These are phyloP conservation scores for Stachybotrys chartarum DNA, from an alignment of 2,329 filamentous ascomycete species.

Conservation along the genomic window DNA sequence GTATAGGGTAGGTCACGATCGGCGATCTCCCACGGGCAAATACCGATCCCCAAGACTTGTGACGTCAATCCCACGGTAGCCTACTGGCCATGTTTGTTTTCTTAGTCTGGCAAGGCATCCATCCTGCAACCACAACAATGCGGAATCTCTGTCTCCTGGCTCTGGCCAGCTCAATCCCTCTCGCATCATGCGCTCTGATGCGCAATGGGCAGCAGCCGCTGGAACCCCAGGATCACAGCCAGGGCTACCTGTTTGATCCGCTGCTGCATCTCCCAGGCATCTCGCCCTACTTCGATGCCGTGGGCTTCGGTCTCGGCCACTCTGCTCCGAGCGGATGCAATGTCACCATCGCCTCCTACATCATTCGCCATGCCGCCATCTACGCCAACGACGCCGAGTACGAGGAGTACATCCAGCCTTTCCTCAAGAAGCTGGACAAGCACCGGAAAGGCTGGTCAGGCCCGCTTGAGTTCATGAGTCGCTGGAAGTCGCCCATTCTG, in stretches of 20 bases:
- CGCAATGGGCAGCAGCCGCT: constrained; percentile 8
- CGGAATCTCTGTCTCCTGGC: not conserved
- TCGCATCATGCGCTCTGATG: not conserved
- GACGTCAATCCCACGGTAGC: too few species aligned
- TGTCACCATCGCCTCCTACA: constrained; percentile 43
- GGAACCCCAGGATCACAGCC: constrained; percentile 9
- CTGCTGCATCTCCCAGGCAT: not conserved
- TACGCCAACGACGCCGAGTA: constrained; percentile 54
- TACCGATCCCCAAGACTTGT: too few species aligned
- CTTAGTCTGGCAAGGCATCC: too few species aligned
- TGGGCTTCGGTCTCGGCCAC: not conserved
- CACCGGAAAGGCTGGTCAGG: constrained; percentile 53
- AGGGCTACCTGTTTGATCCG: constrained; percentile 6
- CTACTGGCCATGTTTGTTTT: too few species aligned
- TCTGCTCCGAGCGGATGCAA: constrained; percentile 41
- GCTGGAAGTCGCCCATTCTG: constrained; percentile 51
- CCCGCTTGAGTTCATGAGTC: constrained; percentile 45
- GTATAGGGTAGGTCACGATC: too few species aligned
- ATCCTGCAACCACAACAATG: too few species aligned
- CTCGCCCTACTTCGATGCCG: not conserved
- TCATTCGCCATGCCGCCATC: constrained; percentile 53
- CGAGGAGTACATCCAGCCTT: constrained; percentile 49
- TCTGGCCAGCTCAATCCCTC: not conserved
- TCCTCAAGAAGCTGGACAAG: constrained; percentile 51
- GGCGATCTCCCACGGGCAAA: too few species aligned